Base-by-base conservation (phyloP, 208 protist genomes). In the Hexamita inflata region DNA sequence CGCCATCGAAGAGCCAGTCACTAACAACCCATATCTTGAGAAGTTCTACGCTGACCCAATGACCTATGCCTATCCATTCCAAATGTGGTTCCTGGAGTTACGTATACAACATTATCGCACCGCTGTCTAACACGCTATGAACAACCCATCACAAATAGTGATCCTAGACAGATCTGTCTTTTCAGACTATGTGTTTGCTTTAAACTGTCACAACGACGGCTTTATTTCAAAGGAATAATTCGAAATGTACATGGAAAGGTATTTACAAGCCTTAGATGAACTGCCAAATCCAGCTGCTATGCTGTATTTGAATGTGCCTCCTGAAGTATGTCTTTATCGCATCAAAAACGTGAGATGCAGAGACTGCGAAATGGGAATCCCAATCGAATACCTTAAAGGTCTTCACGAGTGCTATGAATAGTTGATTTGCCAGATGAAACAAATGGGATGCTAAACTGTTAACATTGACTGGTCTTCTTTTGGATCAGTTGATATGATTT, bases 31-130 rank as follows among this genome's bases (percentile, higher is more conserved):
- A 11, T 70, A 70, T 38, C 35, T 70, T 7, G 64, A 4, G 35
- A n/a, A 32, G 34, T 70, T 70, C 64, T 70, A 70, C n/a, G 64
- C 11, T 19, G 64, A 70, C 40, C 64, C 64, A n/a, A 70, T 45
- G 35, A 70, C 4, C 11, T 70, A 34, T 7, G 9, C 34, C 26
- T 49, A 32, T 49, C 11, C 11, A 38, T 42, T 70, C 30, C 35
- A 70, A 38, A 40, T 70, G 26, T 70, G 64, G 64, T 70, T 70
- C 35, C 42, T 70, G 9, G 38, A 70, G 11, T 34, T 32, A n/a
- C 9, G 64, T 24, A n/a, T 70, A 42, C 24, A 70, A 32, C 26
- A n/a, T 11, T 70, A 70, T 38, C 11, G 42, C 4, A 2, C 2
- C 11, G 64, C 64, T 24, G 7, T 13, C 38, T n/a, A 70, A 34